Evolutionary conservation across 305 asterid genomes (phyloP), one percentile per base, ranked within the genome.

Genomic region (Solanum aculeatissimum): DNA sequence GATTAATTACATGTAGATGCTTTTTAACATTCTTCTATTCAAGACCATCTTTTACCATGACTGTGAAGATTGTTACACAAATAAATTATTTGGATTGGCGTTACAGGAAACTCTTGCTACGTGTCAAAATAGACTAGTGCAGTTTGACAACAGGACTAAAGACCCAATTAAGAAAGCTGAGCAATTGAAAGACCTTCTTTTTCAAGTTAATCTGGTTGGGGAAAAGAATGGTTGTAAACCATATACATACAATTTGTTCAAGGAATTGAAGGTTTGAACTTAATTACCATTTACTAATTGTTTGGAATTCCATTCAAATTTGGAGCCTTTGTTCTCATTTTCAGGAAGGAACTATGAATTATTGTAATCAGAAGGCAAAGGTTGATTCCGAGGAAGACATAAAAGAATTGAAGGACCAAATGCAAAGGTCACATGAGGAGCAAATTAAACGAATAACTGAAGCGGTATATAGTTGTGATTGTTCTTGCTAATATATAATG

Each of bases 101-200:
- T 70, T 19, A 19, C 78, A 70, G 96, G 89, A 85, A 77, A 88
- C 72, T 23, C 92, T 93, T 7, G n/a, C 32, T 45, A 78, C 83
- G 90, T 95, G 97, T 86, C 94, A 92, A 49, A 85, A 93, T 62
- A 94, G 97, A 69, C 3, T 18, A 32, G 89, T 91, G 35, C 84
- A 88, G 1, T 92, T 94, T 80, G 90, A 94, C 79, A 95, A 95
- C 87, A 85, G 55, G 87, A 90, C 93, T 1, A 86, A 82, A 60
- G 92, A 92, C 63, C 63, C 77, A 72, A 12, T 1, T 68, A 85
- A 86, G 87, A 86, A 87, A 69, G 68, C 47, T 1, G 81, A 85
- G 27, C 98, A 95, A 81, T 15, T 91, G 45, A 32, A 68, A 6
- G 47, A 89, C 70, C 94, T 92, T 83, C 86, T 90, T 43, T 11